Evolutionary conservation across 768 basidiomycete species (phyloP), one percentile per base, ranked within the genome.

Genomic region (Rossbeevera mucosa): DNA sequence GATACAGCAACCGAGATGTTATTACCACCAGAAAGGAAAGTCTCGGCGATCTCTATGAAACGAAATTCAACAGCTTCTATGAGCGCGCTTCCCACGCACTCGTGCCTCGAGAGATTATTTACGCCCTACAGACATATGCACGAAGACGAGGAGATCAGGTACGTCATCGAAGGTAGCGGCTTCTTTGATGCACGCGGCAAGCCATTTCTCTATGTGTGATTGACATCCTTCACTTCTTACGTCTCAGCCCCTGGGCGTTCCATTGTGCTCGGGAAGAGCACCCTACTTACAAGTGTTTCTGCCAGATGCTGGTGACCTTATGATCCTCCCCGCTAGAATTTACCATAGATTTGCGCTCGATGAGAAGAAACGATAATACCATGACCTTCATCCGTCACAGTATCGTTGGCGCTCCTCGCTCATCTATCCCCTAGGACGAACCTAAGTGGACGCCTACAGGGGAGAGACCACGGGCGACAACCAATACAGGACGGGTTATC

Each of bases 331-430:
- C 2, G 81, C 90, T 14, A 93, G 92, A 0, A 92, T 94, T 60
- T 96, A 94, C 69, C 94, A 97, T 71, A 86, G 94, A 36, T 97
- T 97, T 74, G 94, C 91, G 0, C 81, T 96, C n/a, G 92, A 95
- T 64, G 78, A 82, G 56, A 71, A 64, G 47, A 81, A 96, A n/a
- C n/a, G n/a, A n/a, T n/a, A n/a, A n/a, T n/a, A n/a, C n/a, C 68
- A 72, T 72, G 36, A 84, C 20, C 21, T 29, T 26, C n/a, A 38
- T 40, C 48, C 48, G 4, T 42, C 20, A 44, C 18, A 13, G 28
- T 28, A 26, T 52, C 36, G 12, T 28, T 9, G 24, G 22, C 24
- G 54, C 42, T 50, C 48, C 26, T 33, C 16, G 30, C 33, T 33
- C 28, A 25, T 45, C 16, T 20, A 36, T 36, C n/a, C 29, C 5